A percentile compares a stretch with the other conserved stretches of the same genome.
phyloP scores from a whole-genome alignment of 2,329 filamentous ascomycete genomes.

The Gaeumannomyces tritici region DNA sequence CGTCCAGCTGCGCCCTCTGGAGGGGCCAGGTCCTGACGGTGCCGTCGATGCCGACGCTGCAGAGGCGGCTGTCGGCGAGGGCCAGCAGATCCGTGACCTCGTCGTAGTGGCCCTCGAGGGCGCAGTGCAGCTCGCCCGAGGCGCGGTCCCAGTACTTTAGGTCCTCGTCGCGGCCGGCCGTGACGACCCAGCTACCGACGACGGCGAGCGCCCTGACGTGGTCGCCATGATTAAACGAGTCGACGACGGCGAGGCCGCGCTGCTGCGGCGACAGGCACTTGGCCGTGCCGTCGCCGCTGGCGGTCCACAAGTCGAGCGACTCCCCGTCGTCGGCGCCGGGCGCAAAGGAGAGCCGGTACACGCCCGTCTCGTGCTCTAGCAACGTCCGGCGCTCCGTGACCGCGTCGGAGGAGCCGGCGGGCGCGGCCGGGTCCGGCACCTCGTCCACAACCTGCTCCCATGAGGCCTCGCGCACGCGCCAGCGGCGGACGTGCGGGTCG shows the following conservation, averaged over 20 bases:
- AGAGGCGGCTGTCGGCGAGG: slow-evolving; percentile 46
- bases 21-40: slow-evolving; percentile 82
- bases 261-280: slow-evolving; percentile 51
- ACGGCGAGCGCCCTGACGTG: slow-evolving; percentile 80
- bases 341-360: slow-evolving; percentile 67
- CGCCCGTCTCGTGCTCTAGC: slow-evolving; percentile 78
- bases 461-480: slow-evolving; percentile 48
- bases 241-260: slow-evolving; percentile 44
- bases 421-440: neutral
- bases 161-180: slow-evolving; percentile 84
- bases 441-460: slow-evolving; percentile 44
- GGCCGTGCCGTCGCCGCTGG: slow-evolving; percentile 80
- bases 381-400: slow-evolving; percentile 43
- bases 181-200: slow-evolving; percentile 69
- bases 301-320: slow-evolving; percentile 76
- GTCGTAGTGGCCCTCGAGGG: slow-evolving; percentile 78
- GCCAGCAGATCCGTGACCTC: slow-evolving; percentile 78
- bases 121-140: slow-evolving; percentile 63
- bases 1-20: slow-evolving; percentile 46
- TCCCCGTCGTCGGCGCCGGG: slow-evolving; percentile 44
- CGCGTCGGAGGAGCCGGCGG: slow-evolving; percentile 27
- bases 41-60: slow-evolving; percentile 83
- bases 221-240: slow-evolving; percentile 70
- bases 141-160: slow-evolving; percentile 79
- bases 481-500: slow-evolving; percentile 70